Evolutionary conservation across 352 stramenopile genomes (phyloP), one percentile per base, ranked within the genome.

Genomic region (Sclerospora graminicola): DNA sequence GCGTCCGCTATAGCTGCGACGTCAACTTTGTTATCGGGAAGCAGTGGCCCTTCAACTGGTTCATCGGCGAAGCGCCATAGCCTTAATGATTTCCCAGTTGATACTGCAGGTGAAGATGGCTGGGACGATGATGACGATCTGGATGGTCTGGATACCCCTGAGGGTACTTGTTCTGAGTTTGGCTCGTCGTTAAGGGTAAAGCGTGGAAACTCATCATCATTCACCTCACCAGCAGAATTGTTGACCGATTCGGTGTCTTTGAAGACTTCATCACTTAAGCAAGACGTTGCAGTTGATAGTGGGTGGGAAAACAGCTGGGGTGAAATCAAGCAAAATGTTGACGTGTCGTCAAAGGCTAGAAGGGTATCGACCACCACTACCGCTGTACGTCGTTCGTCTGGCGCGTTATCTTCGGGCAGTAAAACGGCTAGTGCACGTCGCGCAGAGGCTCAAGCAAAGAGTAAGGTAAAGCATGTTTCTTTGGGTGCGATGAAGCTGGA

Each of bases 291-390:
- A 7, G 21, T 26, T 28, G 63, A 69, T 20, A 68, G 40, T 19
- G 68, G 44, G 2, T 86, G 76, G 76, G 69, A 59, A 8, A 64
- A 84, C 30, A 84, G 73, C 41, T 89, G 73, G 73, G 76, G 71
- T 18, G 69, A 48, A n/a, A n/a, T n/a, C n/a, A n/a, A n/a, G n/a
- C n/a, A n/a, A 15, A 66, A 76, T 26, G 63, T 80, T 1, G 52
- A 58, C 19, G 31, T 36, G 16, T 44, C 36, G 5, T 30, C 46
- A 16, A 67, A 68, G 31, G 5, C 41, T 0, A 64, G 35, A 24
- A 48, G 41, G 23, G 30, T 59, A 28, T 41, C 41, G 14, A 64
- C 29, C 8, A 64, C 26, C 8, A 28, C 48, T 19, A 30, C 34
- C 13, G 21, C 45, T 16, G 46, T 41, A 31, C 38, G 43, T 13